These are phyloP conservation scores for Plantago coronopus DNA, from an alignment of 305 asterid species.

Conservation along the genomic window DNA sequence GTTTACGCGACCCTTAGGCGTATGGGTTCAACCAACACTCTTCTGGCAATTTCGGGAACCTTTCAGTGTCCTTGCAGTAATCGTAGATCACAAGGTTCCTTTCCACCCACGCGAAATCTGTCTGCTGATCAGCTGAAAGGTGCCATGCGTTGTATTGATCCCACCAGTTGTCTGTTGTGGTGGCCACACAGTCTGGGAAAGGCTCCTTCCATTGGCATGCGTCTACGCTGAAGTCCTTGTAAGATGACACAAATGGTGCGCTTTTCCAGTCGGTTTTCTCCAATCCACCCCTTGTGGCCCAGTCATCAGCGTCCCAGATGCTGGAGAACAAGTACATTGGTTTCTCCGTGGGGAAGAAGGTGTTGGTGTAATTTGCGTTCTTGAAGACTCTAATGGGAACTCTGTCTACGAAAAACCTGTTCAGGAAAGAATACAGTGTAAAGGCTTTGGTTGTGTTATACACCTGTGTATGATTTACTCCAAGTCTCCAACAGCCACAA, in stretches of 20 bases:
- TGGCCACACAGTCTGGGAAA: constrained; percentile 71
- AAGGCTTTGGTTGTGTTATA: no score
- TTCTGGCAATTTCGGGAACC: constrained; percentile 58
- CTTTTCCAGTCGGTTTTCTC: constrained; percentile 87
- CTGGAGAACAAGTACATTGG: constrained; percentile 90
- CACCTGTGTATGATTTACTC: no score
- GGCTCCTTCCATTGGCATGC: constrained; percentile 90
- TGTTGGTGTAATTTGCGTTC: constrained; percentile 78
- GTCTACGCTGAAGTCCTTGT: constrained; percentile 62
- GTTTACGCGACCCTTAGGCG: constrained; percentile 21
- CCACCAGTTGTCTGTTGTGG: constrained; percentile 85
- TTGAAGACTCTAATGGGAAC: constrained; percentile 72
- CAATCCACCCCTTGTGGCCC: constrained; percentile 91
- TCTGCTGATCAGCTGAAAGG: constrained; percentile 51
- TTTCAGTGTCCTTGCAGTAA: constrained; percentile 60
- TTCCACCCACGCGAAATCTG: constrained; percentile 78
- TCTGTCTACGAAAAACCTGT: constrained; percentile 68
- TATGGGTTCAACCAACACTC: constrained; percentile 77
- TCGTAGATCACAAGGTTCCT: constrained; percentile 86
- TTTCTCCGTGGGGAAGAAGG: constrained; percentile 71
- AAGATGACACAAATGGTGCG: constrained; percentile 89
- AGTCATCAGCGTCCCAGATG: constrained; percentile 96
- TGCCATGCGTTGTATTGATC: constrained; percentile 81
- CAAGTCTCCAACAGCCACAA: no score
- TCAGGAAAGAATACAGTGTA: background rate